Base-by-base conservation (phyloP, 176 grass and related monocot genomes). In the Triticum aestivum region DNA sequence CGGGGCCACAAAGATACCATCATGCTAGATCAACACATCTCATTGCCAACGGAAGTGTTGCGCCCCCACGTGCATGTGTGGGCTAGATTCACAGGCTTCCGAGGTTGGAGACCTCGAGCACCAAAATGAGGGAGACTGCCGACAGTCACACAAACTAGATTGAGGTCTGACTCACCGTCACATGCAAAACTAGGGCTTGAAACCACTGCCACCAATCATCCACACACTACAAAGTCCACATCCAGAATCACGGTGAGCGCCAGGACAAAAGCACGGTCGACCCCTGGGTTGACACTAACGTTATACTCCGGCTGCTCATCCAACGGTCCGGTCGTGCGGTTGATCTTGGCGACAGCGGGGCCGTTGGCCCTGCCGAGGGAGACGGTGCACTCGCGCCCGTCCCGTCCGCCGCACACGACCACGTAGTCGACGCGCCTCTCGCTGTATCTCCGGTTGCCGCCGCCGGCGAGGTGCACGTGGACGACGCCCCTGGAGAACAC, bases 391-490 rank as follows among this genome's bases (percentile, higher is more conserved):
- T 75, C 78, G 13, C 76, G 72, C 5, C 78, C 26, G 42, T 69
- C 41, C 47, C 86, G 89, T 80, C 83, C 87, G 8, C 47, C 47
- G 47, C 79, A 83, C 4, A 61, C 61, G 70, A 95, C 61, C 75
- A 82, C 86, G 29, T 92, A 92, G 56, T 95, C 88, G 2, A 80
- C 75, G 17, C 1, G 18, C 72, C 83, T 21, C 11, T 88, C 74
- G 11, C 47, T 4, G 47, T 15, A 14, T 5, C 69, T 5, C 13
- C 6, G 17, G 17, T 64, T 15, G 23, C 23, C 23, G 32, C 90
- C 77, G 17, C 39, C 9, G 18, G 86, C 47, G 20, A 92, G 75
- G 69, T 89, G 90, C 42, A 95, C 61, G 66, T 83, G 64, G 64
- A 92, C 30, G 66, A 75, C 67, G 20, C 83, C 86, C 69, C 37